A percentile compares a stretch with the other conserved stretches of the same genome.
Evolutionary conservation across 345 rosid genomes (phyloP).

Genomic region (Passiflora organensis): DNA sequence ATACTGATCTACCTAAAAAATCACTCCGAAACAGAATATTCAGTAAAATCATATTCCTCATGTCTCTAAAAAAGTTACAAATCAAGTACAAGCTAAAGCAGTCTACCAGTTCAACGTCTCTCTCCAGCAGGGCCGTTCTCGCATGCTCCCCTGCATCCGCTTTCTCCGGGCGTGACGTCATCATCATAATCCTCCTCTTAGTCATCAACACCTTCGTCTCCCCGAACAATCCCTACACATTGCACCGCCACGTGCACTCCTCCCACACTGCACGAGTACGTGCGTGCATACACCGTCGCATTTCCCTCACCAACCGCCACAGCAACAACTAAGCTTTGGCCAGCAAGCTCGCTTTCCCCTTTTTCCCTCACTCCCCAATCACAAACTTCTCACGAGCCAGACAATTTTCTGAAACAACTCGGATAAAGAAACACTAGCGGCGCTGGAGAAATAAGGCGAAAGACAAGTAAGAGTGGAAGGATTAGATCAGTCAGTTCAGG

Average conservation of each 20-base stretch:
- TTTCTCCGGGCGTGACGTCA: background rate
- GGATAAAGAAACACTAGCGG: no score
- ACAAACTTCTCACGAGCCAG: no score
- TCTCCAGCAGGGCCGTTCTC: slow-evolving; percentile 35
- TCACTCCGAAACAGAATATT: background rate
- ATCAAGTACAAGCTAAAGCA: background rate
- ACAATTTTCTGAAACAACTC: no score
- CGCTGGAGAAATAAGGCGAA: no score
- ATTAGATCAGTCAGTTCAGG: no score
- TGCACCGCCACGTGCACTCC: slow-evolving; percentile 7
- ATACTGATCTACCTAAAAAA: background rate
- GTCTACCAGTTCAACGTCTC: slow-evolving; percentile 57
- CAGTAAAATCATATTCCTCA: background rate
- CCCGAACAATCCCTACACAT: slow-evolving; percentile 5
- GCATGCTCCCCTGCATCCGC: slow-evolving; percentile 33
- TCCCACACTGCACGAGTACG: no score
- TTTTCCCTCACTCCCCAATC: no score
- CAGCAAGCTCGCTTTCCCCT: no score
- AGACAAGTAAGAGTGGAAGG: no score
- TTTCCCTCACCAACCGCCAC: no score
- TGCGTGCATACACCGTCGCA: no score
- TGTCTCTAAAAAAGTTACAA: background rate
- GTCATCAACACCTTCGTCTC: background rate
- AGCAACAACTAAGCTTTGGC: no score
- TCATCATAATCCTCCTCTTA: background rate